Evolutionary conservation across 2,329 filamentous ascomycete genomes (phyloP).

Genomic region (Fusarium sp.): DNA sequence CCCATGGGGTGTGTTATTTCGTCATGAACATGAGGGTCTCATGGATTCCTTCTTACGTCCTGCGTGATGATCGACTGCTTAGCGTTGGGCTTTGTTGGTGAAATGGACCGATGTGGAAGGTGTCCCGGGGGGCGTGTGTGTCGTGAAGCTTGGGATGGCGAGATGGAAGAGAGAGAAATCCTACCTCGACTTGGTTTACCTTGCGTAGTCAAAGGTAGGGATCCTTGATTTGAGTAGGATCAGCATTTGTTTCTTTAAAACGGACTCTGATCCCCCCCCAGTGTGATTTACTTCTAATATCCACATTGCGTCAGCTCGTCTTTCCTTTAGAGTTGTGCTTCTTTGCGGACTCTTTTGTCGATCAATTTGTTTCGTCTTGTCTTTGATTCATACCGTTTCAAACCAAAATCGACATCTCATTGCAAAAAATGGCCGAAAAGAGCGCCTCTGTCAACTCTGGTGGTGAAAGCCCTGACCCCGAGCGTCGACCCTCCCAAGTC

Average conservation of each 20-base stretch:
- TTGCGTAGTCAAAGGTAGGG: conserved; percentile 24
- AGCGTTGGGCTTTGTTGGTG: conserved; percentile 14
- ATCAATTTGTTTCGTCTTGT: background rate
- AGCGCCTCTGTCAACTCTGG: conserved; percentile 24
- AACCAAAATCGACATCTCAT: background rate
- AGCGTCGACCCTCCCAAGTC: conserved; percentile 31
- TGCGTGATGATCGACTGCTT: conserved; percentile 19
- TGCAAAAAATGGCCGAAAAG: conserved; percentile 44
- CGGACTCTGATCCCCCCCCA: conserved; percentile 15
- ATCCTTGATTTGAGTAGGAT: conserved; percentile 20
- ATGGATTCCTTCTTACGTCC: background rate
- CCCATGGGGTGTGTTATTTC: conserved; percentile 10
- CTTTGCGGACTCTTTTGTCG: conserved; percentile 2
- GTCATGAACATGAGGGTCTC: conserved; percentile 5
- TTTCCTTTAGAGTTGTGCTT: conserved; percentile 2
- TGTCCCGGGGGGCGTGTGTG: conserved; percentile 15
- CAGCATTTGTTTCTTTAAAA: conserved; percentile 30
- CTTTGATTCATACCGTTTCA: background rate
- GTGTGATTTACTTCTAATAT: background rate
- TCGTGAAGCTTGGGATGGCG: conserved; percentile 6
- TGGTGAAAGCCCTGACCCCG: conserved; percentile 36
- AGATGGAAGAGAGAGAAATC: background rate
- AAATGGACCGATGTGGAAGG: conserved; percentile 28
- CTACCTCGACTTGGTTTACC: conserved; percentile 13
- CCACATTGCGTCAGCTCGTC: conserved; percentile 6